Evolutionary conservation across 192 early-diverging fungal genomes (phyloP).

Genomic region (Radiomyces spectabilis): DNA sequence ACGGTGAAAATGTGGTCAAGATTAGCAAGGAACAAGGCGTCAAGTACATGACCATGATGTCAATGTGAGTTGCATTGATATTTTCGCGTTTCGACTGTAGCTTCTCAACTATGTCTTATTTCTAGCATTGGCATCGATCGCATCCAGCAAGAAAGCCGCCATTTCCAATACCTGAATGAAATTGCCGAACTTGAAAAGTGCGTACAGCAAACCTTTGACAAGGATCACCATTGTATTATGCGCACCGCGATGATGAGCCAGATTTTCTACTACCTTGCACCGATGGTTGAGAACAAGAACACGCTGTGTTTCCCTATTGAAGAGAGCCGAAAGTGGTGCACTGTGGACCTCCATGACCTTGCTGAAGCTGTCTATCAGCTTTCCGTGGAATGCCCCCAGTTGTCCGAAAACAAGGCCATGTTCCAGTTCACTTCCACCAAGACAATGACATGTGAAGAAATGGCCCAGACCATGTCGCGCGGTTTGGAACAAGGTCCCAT

Average conservation of each 20-base stretch:
- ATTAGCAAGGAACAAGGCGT: neutral
- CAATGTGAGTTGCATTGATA: slow-evolving; percentile 3
- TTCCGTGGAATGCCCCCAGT: neutral
- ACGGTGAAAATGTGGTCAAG: neutral
- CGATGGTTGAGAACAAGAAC: slow-evolving; percentile 3
- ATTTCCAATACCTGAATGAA: neutral
- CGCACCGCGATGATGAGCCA: neutral
- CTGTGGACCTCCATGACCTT: neutral
- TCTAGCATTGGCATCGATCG: neutral
- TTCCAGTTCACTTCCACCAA: neutral
- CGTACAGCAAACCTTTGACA: neutral
- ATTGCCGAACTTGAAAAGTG: too few species aligned
- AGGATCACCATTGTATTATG: neutral
- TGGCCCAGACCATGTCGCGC: neutral
- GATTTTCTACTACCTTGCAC: slow-evolving; percentile 3
- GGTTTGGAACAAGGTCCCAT: neutral
- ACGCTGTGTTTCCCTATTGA: neutral
- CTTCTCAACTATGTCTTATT: neutral
- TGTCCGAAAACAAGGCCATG: neutral
- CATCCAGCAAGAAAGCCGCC: neutral
- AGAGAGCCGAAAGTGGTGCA: neutral
- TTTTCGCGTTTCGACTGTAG: neutral
- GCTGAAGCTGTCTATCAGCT: neutral
- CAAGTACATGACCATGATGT: neutral
- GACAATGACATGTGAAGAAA: neutral